Conservation (phyloP, 306 rosid species). For the Acacia confusa region DNA sequence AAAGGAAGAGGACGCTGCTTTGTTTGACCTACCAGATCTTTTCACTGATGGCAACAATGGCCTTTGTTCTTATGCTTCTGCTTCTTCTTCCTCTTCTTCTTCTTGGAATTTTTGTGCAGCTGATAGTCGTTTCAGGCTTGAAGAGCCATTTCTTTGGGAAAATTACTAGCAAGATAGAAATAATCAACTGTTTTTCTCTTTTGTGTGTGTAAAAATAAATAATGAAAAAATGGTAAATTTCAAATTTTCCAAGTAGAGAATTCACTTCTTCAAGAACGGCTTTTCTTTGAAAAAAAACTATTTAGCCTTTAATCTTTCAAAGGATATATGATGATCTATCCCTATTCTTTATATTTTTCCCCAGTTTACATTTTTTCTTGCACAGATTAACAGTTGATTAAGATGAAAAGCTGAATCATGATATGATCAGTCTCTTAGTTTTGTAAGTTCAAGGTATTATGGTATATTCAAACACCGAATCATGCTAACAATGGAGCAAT, state of each 20-base stretch:
- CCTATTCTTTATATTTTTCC: neutral
- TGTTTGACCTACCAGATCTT: conserved; percentile 93
- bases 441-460: neutral
- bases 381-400: neutral
- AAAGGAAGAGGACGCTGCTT: conserved; percentile 54
- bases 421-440: neutral
- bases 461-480: neutral
- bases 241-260: neutral
- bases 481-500: neutral
- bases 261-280: neutral
- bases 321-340: neutral
- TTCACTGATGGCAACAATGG: conserved; percentile 46
- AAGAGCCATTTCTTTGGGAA: conserved; percentile 74
- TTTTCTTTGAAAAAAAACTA: no score
- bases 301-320: neutral
- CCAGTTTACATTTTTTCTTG: neutral
- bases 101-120: conserved; percentile 64
- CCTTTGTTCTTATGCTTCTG: conserved; percentile 47
- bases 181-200: neutral
- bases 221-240: neutral
- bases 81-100: conserved; percentile 42
- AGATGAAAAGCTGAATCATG: neutral
- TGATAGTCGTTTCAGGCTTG: conserved; percentile 56
- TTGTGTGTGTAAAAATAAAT: neutral
- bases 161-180: conserved; percentile 20